Percentiles rank a stretch among this genome's conserved stretches.
Evolutionary conservation across 768 basidiomycete genomes (phyloP).

Genomic region (Podaxis sp.): DNA sequence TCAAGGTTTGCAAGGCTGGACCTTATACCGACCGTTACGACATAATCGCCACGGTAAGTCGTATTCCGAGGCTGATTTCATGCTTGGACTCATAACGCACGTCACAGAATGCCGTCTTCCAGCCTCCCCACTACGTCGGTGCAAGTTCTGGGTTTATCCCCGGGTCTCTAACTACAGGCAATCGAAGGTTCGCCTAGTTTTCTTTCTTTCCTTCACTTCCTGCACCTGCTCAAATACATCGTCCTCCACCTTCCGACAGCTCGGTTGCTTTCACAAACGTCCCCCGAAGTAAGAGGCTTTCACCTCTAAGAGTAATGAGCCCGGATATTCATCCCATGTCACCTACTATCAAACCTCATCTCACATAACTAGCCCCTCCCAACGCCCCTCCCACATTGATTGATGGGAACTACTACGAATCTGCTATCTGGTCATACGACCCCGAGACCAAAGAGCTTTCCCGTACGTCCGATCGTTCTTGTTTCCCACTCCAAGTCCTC

Average conservation of each 20-base stretch:
- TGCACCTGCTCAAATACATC: background rate
- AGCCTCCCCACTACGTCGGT: conserved; percentile 39
- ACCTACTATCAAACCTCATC: background rate
- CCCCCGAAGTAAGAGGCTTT: conserved; percentile 30
- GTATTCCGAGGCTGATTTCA: background rate
- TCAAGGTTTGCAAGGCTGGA: conserved; percentile 27
- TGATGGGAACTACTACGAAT: conserved; percentile 31
- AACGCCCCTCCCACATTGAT: conserved; percentile 17
- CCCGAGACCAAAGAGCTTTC: conserved; percentile 36
- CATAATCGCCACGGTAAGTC: conserved; percentile 37
- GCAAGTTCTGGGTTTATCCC: conserved; percentile 22
- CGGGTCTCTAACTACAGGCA: conserved; percentile 16
- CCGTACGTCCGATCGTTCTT: conserved; percentile 27
- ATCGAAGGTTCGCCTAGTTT: conserved; percentile 21
- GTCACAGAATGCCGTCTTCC: conserved; percentile 38
- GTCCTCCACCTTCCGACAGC: conserved; percentile 22
- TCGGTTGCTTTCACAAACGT: conserved; percentile 36
- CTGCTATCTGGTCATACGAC: conserved; percentile 48
- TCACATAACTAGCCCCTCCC: conserved; percentile 27
- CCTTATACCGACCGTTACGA: conserved; percentile 26
- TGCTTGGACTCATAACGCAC: background rate
- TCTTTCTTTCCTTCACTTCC: background rate
- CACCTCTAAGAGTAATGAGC: background rate
- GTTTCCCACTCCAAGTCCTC: background rate
- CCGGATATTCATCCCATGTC: background rate